Evolutionary conservation across 2,329 filamentous ascomycete species (phyloP).

Genomic region (Coniosporium tulheliwenetii): DNA sequence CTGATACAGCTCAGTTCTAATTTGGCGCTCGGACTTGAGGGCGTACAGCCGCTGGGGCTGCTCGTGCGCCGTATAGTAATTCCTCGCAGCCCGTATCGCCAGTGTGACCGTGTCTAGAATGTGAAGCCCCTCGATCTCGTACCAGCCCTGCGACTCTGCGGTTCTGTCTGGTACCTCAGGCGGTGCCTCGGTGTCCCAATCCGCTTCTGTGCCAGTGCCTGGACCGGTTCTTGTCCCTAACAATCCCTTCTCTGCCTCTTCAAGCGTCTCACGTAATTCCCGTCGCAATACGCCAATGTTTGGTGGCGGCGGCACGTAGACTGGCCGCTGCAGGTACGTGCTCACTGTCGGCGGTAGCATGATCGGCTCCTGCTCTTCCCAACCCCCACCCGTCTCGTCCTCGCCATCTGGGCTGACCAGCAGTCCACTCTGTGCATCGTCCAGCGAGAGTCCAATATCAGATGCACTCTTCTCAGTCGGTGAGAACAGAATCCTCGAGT

Average conservation of each 20-base stretch:
- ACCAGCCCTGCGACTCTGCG: constrained; percentile 46
- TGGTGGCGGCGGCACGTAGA: constrained; percentile 69
- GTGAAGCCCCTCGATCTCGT: constrained; percentile 81
- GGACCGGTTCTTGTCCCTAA: constrained; percentile 33
- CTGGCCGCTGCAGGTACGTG: constrained; percentile 79
- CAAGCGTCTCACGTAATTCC: constrained; percentile 51
- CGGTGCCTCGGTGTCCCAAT: constrained; percentile 5
- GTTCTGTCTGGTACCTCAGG: constrained; percentile 2
- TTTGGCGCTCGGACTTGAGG: constrained; percentile 75
- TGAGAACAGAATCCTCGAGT: background rate
- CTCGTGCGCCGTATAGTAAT: constrained; percentile 91
- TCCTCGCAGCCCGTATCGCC: constrained; percentile 87
- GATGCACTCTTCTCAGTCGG: constrained; percentile 9
- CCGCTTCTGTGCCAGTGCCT: background rate
- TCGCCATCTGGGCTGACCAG: constrained; percentile 39
- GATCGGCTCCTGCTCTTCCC: constrained; percentile 50
- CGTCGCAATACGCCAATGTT: constrained; percentile 64
- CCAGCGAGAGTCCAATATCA: constrained; percentile 12
- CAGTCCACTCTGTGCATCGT: constrained; percentile 8
- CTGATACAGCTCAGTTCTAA: constrained; percentile 68
- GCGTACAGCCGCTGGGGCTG: constrained; percentile 69
- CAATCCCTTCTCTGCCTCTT: constrained; percentile 53
- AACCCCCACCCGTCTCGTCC: constrained; percentile 23
- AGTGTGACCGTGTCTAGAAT: constrained; percentile 85
- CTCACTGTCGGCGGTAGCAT: constrained; percentile 96